phyloP scores from a whole-genome alignment of 495 filamentous ascomycete genomes.

The Xylaria scruposa region DNA sequence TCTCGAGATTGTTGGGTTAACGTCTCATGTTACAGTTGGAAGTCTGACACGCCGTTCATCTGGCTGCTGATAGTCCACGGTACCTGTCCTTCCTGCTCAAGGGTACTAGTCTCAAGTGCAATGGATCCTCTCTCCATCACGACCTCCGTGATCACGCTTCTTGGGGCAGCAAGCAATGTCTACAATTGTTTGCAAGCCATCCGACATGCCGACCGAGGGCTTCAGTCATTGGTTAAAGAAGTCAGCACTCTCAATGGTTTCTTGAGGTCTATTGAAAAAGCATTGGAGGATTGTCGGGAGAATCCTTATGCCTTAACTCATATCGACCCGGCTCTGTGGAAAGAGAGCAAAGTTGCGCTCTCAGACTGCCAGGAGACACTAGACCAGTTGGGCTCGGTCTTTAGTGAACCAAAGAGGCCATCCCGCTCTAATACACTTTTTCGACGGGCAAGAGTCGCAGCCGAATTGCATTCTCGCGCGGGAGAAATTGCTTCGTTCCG shows the following conservation, averaged over 20 bases:
- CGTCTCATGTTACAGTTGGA: neutral
- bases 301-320: slow-evolving; percentile 27
- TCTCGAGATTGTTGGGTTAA: neutral
- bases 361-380: slow-evolving; percentile 28
- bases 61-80: neutral
- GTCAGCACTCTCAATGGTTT: slow-evolving; percentile 24
- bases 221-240: slow-evolving; percentile 22
- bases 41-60: neutral
- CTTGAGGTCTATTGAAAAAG: slow-evolving; percentile 25
- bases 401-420: slow-evolving; percentile 22
- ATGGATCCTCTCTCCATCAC: slow-evolving; percentile 37
- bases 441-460: slow-evolving; percentile 23
- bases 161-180: slow-evolving; percentile 31
- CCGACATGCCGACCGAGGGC: slow-evolving; percentile 23
- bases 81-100: neutral
- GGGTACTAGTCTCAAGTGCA: neutral
- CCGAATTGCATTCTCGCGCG: slow-evolving; percentile 23
- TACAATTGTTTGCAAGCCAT: slow-evolving; percentile 23
- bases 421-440: slow-evolving; percentile 29
- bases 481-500: slow-evolving; percentile 27
- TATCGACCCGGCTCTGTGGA: slow-evolving; percentile 27
- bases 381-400: slow-evolving; percentile 11
- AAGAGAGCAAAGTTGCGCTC: slow-evolving; percentile 28
- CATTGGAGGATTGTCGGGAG: slow-evolving; percentile 26
- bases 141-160: slow-evolving; percentile 31